Evolutionary conservation across 108 stramenopile species (phyloP), one percentile per base, ranked within the genome.

Genomic region (Nitzschia putrida): DNA sequence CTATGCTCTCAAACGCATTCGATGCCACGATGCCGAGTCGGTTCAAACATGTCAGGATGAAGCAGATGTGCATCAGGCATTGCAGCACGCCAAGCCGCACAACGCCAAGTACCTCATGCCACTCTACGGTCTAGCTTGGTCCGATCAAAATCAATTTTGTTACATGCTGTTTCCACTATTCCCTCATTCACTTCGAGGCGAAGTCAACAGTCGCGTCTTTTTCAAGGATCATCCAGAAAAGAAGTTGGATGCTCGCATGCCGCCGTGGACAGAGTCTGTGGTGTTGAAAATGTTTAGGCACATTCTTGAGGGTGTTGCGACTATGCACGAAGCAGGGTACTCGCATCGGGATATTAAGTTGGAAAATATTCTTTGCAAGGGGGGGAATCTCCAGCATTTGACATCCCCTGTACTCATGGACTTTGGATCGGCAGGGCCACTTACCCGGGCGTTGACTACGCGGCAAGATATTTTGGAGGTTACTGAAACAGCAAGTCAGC

Each of bases 161-260:
- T 94, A 89, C 81, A 88, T 94, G 89, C 74, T 91, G n/a, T 94
- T 94, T 76, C 89, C 92, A 5, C 72, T 68, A 23, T 55, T 86
- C 18, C 57, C 81, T 0, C 69, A 80, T 50, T 88, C 88, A 0
- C 50, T 94, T 8, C 77, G 88, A 39, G 76, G 67, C 7, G 83
- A 89, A 74, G 85, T 94, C 57, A 79, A 86, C 42, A 68, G 64
- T 24, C 76, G 88, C n/a, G 81, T 83, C 42, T 63, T 90, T 43
- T 12, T 55, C 8, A 53, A 29, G 14, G 34, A 13, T 18, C 7
- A 57, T 7, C 57, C 25, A 39, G 22, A 16, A 16, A 21, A 25
- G 10, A 50, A 38, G 0, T 47, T 52, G 14, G 44, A 49, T 9
- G n/a, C 25, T 18, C 53, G 52, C 5, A 21, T 57, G 42, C 59